Evolutionary conservation across 768 basidiomycete species (phyloP), one percentile per base, ranked within the genome.

Genomic region (Termitomyces sp.): DNA sequence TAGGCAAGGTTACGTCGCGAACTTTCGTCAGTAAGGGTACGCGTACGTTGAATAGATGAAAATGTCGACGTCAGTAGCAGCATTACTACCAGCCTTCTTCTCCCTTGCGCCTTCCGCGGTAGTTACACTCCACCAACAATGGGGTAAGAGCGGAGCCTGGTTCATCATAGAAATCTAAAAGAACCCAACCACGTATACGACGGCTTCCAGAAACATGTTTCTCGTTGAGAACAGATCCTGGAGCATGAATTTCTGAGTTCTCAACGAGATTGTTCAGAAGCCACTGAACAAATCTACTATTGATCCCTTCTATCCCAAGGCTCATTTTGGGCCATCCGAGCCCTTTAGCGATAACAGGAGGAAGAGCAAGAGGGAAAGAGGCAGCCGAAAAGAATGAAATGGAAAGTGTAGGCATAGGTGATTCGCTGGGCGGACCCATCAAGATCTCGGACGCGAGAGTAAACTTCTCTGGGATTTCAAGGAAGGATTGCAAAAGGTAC

Each of bases 241-340:
- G 20, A 43, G 61, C 47, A 40, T 54, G 37, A 32, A 6, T 34
- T n/a, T 32, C 14, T 48, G 14, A 48, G 12, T 60, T 66, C 43
- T 61, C 70, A 11, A 72, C 69, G 54, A 94, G 72, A 61, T 76
- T 73, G 43, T 83, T 80, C 48, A 94, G 69, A 20, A 94, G 70
- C 89, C 92, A 96, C 57, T 74, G 76, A 3, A 82, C 87, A 3
- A 93, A 75, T n/a, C 87, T 80, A 29, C 78, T 79, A 68, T 98
- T 98, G 45, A 95, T 87, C 2, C 95, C 95, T 69, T 92, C 87
- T n/a, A 94, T 77, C 5, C 94, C 94, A 7, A 94, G 68, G 2
- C 88, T 87, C 74, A 81, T 77, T 42, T 79, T 75, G 0, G 92
- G 92, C 87, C 87, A 94, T 14, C 94, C 93, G 67, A 93, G 86